phyloP scores from a whole-genome alignment of 169 alveolate species.

The Perkinsus olseni region DNA sequence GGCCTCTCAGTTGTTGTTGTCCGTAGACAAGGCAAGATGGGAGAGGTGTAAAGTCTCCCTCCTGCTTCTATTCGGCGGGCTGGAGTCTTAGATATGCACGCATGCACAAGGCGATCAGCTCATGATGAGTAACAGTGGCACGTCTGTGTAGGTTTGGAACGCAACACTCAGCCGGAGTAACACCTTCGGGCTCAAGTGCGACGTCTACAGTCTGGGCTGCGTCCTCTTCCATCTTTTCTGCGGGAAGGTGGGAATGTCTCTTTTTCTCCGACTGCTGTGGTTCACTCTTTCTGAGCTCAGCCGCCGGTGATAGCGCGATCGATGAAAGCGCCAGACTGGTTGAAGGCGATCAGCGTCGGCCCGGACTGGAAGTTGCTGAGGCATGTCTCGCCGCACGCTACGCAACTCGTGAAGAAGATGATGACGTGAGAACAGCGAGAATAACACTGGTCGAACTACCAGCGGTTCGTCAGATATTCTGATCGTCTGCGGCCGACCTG shows the following conservation, averaged over 20 bases:
- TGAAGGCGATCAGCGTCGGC: not conserved
- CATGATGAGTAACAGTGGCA: too few species aligned
- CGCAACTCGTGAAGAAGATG: not conserved
- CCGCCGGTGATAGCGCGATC: not conserved
- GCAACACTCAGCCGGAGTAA: not conserved
- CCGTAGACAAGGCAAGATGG: too few species aligned
- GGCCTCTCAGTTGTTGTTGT: too few species aligned
- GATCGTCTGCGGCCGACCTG: not conserved
- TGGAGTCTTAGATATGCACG: too few species aligned
- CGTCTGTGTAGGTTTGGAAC: not conserved
- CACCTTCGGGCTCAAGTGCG: constrained; percentile 7
- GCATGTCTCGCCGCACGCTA: not conserved
- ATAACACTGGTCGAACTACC: not conserved
- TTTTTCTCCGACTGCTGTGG: not conserved
- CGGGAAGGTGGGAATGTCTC: not conserved
- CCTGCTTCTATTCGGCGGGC: too few species aligned
- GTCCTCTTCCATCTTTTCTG: not conserved
- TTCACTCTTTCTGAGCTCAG: too few species aligned
- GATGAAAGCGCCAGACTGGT: not conserved
- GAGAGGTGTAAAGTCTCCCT: too few species aligned
- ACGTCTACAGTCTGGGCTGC: not conserved
- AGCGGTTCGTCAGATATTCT: not conserved
- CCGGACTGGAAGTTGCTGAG: not conserved
- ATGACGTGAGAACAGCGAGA: not conserved
- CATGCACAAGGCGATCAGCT: too few species aligned